Base-by-base conservation (phyloP, 805 yeast species). In the Grigorovia humatica region DNA sequence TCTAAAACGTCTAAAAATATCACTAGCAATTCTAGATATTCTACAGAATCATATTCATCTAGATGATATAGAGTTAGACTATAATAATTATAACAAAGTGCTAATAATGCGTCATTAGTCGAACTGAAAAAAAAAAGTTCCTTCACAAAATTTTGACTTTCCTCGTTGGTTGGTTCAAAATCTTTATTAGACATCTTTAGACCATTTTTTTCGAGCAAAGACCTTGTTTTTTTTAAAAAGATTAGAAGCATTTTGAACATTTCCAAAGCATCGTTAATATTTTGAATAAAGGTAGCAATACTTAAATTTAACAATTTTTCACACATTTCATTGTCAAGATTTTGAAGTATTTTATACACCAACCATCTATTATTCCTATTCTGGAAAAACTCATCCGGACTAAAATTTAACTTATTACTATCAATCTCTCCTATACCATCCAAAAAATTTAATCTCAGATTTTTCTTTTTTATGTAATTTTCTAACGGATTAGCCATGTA, bases 401-500 rank as follows among this genome's bases (percentile, higher is more conserved):
- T 23, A 43, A 9, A 47, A 47, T 38, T 38, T 12, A 38, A 15
- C 13, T 38, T 38, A 7, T 17, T 38, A 19, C 19, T 29, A 32
- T 46, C 19, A 15, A n/a, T 15, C 2, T 15, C 42, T 15, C 13
- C 17, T 2, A 15, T 38, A 38, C 17, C 17, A 38, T 38, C 13
- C 3, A 38, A 12, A 12, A 38, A 38, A 15, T 15, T n/a, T 15
- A 38, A 12, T 15, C 15, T 15, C 17, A 38, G 8, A 3, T 38
- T 38, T 38, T 46, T 54, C 32, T 53, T 53, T 41, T 58, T 55
- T 18, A 59, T 43, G 46, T 54, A 63, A 46, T 55, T 55, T 41
- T 60, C 64, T 19, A 63, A 43, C 9, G 67, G 67, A 48, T 58
- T 58, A 9, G 63, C 59, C 20, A 63, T 61, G 4, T 64, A 58